Percentiles rank a stretch among this genome's conserved stretches.
Conservation (phyloP, 768 basidiomycete genomes). For the Trametes coccinea region DNA sequence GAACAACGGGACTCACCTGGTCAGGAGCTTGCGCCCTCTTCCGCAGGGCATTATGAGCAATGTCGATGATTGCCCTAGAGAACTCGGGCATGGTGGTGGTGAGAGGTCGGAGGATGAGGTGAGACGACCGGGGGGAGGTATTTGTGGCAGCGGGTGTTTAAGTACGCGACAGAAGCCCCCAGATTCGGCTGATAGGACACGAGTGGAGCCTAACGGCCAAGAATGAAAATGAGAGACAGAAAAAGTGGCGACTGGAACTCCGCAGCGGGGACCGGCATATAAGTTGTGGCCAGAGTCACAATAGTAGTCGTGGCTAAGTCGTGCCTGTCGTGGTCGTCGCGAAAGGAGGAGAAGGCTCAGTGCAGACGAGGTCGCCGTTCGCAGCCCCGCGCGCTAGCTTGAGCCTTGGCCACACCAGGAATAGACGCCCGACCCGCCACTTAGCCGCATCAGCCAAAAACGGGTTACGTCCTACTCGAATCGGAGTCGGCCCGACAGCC, state of each 20-base stretch:
- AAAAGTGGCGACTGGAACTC: background rate
- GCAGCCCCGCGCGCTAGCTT: no score
- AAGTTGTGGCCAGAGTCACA: background rate
- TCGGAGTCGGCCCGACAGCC: background rate
- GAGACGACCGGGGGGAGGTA: background rate
- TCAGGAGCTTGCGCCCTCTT: constrained; percentile 9
- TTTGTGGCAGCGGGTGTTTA: background rate
- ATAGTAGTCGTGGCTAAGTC: background rate
- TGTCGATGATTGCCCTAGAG: constrained; percentile 11
- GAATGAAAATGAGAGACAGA: background rate
- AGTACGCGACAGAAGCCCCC: constrained; percentile 2
- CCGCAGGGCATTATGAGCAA: constrained; percentile 3
- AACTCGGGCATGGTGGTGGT: constrained; percentile 13
- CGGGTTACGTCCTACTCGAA: no score
- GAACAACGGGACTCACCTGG: constrained; percentile 3
- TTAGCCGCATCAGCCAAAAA: no score
- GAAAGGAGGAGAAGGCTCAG: background rate
- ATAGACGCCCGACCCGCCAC: no score
- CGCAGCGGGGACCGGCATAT: background rate
- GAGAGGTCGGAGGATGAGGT: background rate
- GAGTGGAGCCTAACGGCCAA: constrained; percentile 9
- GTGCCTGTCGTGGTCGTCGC: background rate
- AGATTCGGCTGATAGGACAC: constrained; percentile 15
- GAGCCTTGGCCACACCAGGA: no score
- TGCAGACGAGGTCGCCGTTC: no score